Base-by-base conservation (phyloP, 2,329 filamentous ascomycete species). In the Fusarium oxysporum region DNA sequence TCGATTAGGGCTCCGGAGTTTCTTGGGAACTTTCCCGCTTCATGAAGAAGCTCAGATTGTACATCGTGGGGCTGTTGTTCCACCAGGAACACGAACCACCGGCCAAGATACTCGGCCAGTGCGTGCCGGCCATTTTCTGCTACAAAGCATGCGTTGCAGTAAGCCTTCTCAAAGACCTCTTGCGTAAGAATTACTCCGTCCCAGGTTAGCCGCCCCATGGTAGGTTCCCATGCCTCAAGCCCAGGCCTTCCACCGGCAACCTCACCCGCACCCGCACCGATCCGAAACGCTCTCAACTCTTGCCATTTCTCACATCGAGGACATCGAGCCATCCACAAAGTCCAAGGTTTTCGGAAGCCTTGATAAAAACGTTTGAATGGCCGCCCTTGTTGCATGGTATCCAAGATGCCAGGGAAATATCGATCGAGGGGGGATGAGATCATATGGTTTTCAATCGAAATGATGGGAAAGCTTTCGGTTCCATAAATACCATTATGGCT, bases 41-140 rank as follows among this genome's bases (percentile, higher is more conserved):
- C 41, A 8, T 3, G 7, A 25, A 8, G 16, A 44, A 44, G 41
- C 7, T 25, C 16, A 25, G 16, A 17, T 25, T 44, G 43, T 6
- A 13, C 11, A 9, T 45, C 23, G 8, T 13, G 3, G 8, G 23
- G 23, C 8, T 45, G 43, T 6, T 28, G 43, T 9, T 14, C 11
- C 11, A 45, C 1, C 4, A 45, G 13, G 4, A 45, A 45, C 12
- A 28, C 2, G 23, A 28, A 45, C 43, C 43, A 45, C 17, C 43
- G 43, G 11, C 11, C 3, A 28, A 21, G 43, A 6, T 6, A 9
- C 23, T 45, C 17, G 17, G 43, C 43, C 0, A 45, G 43, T 21
- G 43, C 43, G 11, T 6, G 1, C 1, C 3, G 17, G 3, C 17
- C 23, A 21, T 28, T 14, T 13, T 45, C 4, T 19, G 0, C 12